Conservation (phyloP, 75 land plant genomes). For the Pseudotsuga menziesii region DNA sequence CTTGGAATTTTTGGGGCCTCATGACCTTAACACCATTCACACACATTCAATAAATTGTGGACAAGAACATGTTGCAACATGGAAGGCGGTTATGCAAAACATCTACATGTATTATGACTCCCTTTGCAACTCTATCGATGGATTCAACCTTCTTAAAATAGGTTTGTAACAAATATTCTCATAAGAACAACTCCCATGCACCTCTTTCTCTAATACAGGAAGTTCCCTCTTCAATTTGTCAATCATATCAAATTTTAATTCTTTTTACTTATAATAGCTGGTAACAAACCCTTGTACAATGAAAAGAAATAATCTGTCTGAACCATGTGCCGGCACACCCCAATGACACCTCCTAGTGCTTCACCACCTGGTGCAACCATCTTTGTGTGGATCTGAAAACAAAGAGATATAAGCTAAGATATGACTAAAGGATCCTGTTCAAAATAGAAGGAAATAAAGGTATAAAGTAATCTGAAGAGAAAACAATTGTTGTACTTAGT, state of each 20-base stretch:
- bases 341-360: no score
- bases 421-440: no score
- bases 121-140: neutral
- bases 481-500: no score
- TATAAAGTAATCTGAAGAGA: no score
- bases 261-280: no score
- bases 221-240: constrained; percentile 79
- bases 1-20: constrained; percentile 56
- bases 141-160: neutral
- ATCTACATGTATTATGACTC: neutral
- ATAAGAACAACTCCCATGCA: constrained; percentile 8
- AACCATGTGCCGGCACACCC: no score
- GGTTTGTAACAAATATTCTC: neutral
- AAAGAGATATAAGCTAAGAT: no score
- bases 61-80: neutral
- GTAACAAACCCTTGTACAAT: no score
- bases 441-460: no score
- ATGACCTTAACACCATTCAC: constrained; percentile 34
- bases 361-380: no score
- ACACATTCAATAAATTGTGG: neutral
- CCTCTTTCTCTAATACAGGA: constrained; percentile 77
- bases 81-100: neutral
- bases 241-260: constrained; percentile 73
- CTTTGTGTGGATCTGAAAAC: no score
- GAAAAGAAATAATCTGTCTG: no score